Evolutionary conservation across 2,329 filamentous ascomycete genomes (phyloP).

Genomic region (Talaromyces pinophilus): DNA sequence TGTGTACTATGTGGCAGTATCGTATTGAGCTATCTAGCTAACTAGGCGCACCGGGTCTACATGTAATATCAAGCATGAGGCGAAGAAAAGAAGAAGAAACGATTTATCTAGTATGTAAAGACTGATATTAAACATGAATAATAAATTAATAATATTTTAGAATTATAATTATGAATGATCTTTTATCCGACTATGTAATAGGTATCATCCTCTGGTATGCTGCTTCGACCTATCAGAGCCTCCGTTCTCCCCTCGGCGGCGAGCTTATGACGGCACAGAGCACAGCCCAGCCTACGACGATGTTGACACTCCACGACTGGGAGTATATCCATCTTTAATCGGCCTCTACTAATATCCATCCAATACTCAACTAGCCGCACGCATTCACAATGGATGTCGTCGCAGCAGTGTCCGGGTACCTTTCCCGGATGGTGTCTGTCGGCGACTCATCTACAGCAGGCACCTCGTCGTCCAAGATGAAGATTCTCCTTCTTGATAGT

Average conservation of each 20-base stretch:
- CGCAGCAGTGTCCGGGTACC: conserved; percentile 88
- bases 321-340: background rate
- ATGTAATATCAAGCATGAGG: too few species aligned
- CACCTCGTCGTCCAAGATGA: conserved; percentile 81
- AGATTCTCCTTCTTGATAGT: conserved; percentile 89
- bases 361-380: background rate
- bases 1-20: background rate
- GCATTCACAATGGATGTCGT: conserved; percentile 81
- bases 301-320: background rate
- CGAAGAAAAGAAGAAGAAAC: too few species aligned
- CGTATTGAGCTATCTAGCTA: too few species aligned
- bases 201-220: background rate
- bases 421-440: conserved; percentile 90
- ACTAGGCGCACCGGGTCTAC: too few species aligned
- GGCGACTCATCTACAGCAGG: conserved; percentile 68
- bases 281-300: background rate
- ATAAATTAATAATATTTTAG: too few species aligned
- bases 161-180: too few species aligned
- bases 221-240: conserved; percentile 14
- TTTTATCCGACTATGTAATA: too few species aligned
- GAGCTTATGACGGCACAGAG: background rate
- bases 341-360: background rate
- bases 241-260: conserved; percentile 3
- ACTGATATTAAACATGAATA: too few species aligned
- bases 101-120: too few species aligned